Percentiles rank a stretch among this genome's conserved stretches.
Conservation (phyloP, 2,329 filamentous ascomycete species). For the Penicillium rolfsii region DNA sequence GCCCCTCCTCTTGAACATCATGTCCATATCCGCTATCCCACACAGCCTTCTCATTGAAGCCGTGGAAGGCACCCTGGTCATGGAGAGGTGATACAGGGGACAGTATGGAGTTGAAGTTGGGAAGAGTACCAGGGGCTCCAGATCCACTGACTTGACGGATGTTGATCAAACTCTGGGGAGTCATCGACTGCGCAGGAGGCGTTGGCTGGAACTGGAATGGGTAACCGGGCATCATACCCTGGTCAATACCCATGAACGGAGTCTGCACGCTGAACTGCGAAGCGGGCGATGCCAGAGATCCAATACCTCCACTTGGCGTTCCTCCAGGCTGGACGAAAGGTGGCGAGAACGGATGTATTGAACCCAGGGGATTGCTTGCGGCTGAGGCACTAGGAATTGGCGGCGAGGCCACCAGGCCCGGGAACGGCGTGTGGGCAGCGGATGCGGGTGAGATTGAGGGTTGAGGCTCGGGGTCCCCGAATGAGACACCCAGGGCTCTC, state of each 20-base stretch:
- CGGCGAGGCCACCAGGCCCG: constrained; percentile 78
- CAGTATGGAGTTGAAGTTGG: constrained; percentile 53
- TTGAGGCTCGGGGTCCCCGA: constrained; percentile 73
- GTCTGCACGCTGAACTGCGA: constrained; percentile 64
- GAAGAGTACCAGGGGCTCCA: constrained; percentile 52
- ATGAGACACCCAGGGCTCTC: constrained; percentile 82
- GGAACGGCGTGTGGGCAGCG: constrained; percentile 67
- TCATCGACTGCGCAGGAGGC: constrained; percentile 52
- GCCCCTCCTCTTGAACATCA: constrained; percentile 35
- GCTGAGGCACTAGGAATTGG: constrained; percentile 79
- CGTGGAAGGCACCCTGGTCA: constrained; percentile 50
- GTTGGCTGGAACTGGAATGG: constrained; percentile 68
- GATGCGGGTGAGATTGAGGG: constrained; percentile 69
- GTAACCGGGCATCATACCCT: constrained; percentile 66
- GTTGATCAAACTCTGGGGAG: constrained; percentile 49
- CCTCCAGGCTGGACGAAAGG: constrained; percentile 60
- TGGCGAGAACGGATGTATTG: constrained; percentile 65
- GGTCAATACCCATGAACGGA: constrained; percentile 62
- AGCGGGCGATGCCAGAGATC: constrained; percentile 71
- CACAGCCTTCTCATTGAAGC: constrained; percentile 34
- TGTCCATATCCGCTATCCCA: constrained; percentile 32
- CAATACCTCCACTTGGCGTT: constrained; percentile 64
- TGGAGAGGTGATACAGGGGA: constrained; percentile 69
- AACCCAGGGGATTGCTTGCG: constrained; percentile 68
- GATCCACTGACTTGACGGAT: constrained; percentile 60